Percentiles rank a stretch among this genome's conserved stretches.
Conservation (phyloP, 768 basidiomycete species). For the Tephrocybe sp. region DNA sequence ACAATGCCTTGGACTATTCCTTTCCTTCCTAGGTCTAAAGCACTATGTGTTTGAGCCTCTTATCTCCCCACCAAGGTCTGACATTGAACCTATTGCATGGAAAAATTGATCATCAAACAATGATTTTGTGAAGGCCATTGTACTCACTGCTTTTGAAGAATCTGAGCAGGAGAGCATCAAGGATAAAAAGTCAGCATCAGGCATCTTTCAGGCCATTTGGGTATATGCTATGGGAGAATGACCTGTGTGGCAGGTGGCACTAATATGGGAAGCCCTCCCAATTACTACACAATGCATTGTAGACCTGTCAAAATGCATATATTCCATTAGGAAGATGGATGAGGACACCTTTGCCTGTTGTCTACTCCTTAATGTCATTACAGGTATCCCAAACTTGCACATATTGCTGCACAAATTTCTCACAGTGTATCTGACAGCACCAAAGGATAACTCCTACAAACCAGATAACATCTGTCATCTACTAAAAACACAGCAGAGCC, state of each 20-base stretch:
- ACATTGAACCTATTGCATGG: too few relatives aligned
- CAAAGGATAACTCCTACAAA: not conserved
- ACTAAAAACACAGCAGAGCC: not conserved
- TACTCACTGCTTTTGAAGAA: too few relatives aligned
- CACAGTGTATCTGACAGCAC: not conserved
- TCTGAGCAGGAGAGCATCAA: not conserved
- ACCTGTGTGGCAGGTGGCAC: not conserved
- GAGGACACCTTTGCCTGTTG: not conserved
- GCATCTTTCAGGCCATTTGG: not conserved
- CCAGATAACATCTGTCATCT: not conserved
- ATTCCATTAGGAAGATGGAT: not conserved
- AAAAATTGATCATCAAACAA: too few relatives aligned
- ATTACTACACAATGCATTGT: not conserved
- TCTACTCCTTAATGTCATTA: not conserved
- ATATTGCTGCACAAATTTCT: not conserved
- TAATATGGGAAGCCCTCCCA: not conserved
- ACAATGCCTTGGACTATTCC: too few relatives aligned
- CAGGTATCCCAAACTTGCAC: not conserved
- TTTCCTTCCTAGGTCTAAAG: too few relatives aligned
- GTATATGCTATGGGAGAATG: not conserved
- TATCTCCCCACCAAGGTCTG: too few relatives aligned
- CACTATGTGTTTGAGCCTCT: too few relatives aligned
- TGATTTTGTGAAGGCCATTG: too few relatives aligned
- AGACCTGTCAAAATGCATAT: not conserved
- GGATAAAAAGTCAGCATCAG: not conserved